phyloP scores from a whole-genome alignment of 257 asterid species.

The Orobanche coerulescens region DNA sequence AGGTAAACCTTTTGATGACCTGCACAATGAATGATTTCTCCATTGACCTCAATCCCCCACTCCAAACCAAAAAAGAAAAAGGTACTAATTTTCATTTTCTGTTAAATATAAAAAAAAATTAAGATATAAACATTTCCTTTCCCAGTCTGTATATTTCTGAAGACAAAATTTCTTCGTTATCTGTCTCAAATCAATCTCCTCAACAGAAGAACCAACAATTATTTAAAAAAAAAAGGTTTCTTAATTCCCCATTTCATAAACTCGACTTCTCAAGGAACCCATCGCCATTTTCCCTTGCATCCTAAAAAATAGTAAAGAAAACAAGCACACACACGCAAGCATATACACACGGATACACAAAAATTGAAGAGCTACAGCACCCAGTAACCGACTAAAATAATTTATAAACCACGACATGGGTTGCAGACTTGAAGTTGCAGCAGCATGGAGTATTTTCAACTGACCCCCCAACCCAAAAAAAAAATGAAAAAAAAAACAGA shows the following conservation, averaged over 20 bases:
- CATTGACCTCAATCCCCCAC: background rate
- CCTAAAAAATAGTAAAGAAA: background rate
- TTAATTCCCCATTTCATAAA: conserved; percentile 4
- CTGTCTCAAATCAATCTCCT: background rate
- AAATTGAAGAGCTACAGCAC: background rate
- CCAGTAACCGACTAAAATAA: background rate
- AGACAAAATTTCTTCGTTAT: background rate
- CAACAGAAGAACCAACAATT: background rate
- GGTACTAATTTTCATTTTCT: no score
- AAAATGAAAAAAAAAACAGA: background rate
- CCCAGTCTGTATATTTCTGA: background rate
- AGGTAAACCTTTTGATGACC: background rate
- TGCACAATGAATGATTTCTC: background rate
- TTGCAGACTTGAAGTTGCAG: background rate
- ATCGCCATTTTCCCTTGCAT: conserved; percentile 9
- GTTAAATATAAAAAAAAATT: no score
- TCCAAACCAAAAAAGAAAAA: no score
- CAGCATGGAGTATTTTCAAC: background rate
- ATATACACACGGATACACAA: background rate
- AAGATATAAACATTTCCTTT: no score
- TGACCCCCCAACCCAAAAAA: background rate
- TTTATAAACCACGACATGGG: background rate
- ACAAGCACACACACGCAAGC: background rate
- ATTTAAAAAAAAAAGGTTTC: no score
- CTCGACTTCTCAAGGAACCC: background rate